Percentiles rank a stretch among this genome's conserved stretches.
These are phyloP conservation scores for Phytophthora pistaciae DNA, from an alignment of 352 stramenopile genomes.

Conservation along the genomic window DNA sequence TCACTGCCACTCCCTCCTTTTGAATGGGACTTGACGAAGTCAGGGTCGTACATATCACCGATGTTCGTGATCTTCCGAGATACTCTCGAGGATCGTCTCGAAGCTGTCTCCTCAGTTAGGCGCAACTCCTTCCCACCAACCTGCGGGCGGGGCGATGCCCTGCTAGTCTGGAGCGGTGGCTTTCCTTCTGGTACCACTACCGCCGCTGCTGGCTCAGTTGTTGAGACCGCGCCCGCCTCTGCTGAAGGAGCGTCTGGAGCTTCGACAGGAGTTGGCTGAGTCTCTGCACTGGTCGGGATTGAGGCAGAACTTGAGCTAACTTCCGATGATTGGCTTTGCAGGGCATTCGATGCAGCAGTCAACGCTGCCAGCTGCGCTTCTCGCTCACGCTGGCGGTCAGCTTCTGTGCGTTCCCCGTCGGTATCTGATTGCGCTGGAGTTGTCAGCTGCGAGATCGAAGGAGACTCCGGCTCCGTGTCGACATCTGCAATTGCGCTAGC, in stretches of 20 bases:
- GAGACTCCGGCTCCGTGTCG: slow-evolving; percentile 67
- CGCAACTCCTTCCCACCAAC: slow-evolving; percentile 33
- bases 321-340: slow-evolving; percentile 29
- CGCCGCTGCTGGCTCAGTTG: background rate
- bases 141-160: slow-evolving; percentile 18
- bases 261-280: slow-evolving; percentile 28
- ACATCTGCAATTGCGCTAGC: slow-evolving; percentile 46
- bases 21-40: slow-evolving; percentile 49
- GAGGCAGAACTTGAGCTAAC: slow-evolving; percentile 8
- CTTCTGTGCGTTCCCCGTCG: slow-evolving; percentile 49
- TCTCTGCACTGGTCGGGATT: slow-evolving; percentile 1
- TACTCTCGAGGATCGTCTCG: slow-evolving; percentile 69
- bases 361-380: slow-evolving; percentile 41
- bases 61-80: slow-evolving; percentile 86
- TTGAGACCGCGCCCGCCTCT: background rate
- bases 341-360: slow-evolving; percentile 39
- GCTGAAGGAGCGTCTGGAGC: slow-evolving; percentile 11
- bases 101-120: slow-evolving; percentile 31
- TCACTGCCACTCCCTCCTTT: slow-evolving; percentile 24
- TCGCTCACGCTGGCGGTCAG: slow-evolving; percentile 35
- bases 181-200: slow-evolving; percentile 21
- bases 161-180: slow-evolving; percentile 30
- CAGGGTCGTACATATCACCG: slow-evolving; percentile 80
- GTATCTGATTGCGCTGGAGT: slow-evolving; percentile 75
- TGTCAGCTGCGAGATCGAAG: slow-evolving; percentile 74